Percentiles rank a stretch among this genome's conserved stretches.
These are phyloP conservation scores for Diaporthe sp. DNA, from an alignment of 2,329 filamentous ascomycete species.

Conservation along the genomic window DNA sequence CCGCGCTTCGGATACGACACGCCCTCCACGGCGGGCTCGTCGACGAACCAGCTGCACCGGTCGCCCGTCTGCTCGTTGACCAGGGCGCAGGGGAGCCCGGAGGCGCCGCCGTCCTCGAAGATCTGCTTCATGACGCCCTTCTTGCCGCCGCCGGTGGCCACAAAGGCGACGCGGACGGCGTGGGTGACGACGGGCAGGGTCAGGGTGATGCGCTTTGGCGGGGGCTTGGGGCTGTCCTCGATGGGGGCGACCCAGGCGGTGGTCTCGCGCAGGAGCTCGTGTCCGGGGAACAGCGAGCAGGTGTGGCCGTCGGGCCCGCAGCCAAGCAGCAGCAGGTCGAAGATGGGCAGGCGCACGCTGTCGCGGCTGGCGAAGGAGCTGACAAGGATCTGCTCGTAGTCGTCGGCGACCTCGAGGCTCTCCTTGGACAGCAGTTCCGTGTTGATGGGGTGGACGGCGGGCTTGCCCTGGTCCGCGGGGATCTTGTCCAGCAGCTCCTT, in stretches of 20 bases:
- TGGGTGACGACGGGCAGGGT: slow-evolving; percentile 92
- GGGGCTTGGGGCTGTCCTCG: slow-evolving; percentile 94
- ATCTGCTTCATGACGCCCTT: slow-evolving; percentile 93
- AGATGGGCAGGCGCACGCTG: slow-evolving; percentile 93
- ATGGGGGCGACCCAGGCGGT: slow-evolving; percentile 94
- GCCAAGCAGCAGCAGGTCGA: slow-evolving; percentile 93
- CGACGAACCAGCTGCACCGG: slow-evolving; percentile 95
- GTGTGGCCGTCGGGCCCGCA: slow-evolving; percentile 98
- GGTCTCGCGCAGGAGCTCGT: slow-evolving; percentile 86
- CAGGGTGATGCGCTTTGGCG: slow-evolving; percentile 89
- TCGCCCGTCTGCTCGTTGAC: slow-evolving; percentile 89
- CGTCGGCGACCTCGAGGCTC: slow-evolving; percentile 91
- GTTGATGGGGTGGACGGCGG: slow-evolving; percentile 86
- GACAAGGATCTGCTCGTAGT: slow-evolving; percentile 92
- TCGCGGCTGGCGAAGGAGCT: slow-evolving; percentile 90
- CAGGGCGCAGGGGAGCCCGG: slow-evolving; percentile 85
- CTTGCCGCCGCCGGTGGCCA: slow-evolving; percentile 91
- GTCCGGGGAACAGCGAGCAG: slow-evolving; percentile 94
- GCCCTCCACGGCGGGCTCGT: slow-evolving; percentile 86
- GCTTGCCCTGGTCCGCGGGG: slow-evolving; percentile 74
- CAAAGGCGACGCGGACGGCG: slow-evolving; percentile 88
- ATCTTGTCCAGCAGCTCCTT: slow-evolving; percentile 91
- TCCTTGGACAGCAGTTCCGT: slow-evolving; percentile 71
- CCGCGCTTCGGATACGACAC: slow-evolving; percentile 85
- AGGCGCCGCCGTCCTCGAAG: slow-evolving; percentile 79